Percentiles rank a stretch among this genome's conserved stretches.
phyloP scores from a whole-genome alignment of 371 early-diverging fungal genomes.

The Rozella allomycis region DNA sequence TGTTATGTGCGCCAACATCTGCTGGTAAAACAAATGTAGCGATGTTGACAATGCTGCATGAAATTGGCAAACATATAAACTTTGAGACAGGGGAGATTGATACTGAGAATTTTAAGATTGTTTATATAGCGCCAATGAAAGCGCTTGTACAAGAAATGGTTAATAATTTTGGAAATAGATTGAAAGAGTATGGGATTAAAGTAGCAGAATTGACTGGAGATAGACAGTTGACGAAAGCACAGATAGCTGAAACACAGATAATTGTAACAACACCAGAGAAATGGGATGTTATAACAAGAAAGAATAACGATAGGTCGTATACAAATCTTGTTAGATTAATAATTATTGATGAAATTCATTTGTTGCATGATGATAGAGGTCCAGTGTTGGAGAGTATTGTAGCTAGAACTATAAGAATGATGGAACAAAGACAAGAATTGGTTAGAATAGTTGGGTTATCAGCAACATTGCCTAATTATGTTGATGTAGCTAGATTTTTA shows the following conservation, averaged over 20 bases:
- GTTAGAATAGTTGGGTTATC: constrained; percentile 90
- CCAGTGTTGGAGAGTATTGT: constrained; percentile 94
- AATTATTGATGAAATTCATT: constrained; percentile 98
- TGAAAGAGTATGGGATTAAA: constrained; percentile 52
- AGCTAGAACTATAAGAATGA: constrained; percentile 65
- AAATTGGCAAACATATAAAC: constrained; percentile 53
- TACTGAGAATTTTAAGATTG: constrained; percentile 74
- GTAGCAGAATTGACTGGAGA: constrained; percentile 98
- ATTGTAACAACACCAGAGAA: constrained; percentile 99
- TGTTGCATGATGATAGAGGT: constrained; percentile 96
- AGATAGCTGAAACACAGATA: constrained; percentile 82
- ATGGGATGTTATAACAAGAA: constrained; percentile 97
- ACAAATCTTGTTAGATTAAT: constrained; percentile 74
- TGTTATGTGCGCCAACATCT: constrained; percentile 98
- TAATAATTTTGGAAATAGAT: constrained; percentile 54
- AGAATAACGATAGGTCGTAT: constrained; percentile 76
- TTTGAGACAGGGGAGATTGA: constrained; percentile 48
- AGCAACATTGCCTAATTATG: constrained; percentile 98
- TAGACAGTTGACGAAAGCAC: constrained; percentile 77
- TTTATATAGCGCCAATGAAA: constrained; percentile 99
- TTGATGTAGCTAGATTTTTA: constrained; percentile 89
- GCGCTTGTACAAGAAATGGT: constrained; percentile 97
- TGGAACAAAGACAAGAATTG: constrained; percentile 69
- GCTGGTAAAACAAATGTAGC: constrained; percentile 98
- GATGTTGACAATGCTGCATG: constrained; percentile 77